These are phyloP conservation scores for Pleurozium schreberi DNA, from an alignment of 225 moss, liverwort and hornwort genomes.

Conservation along the genomic window DNA sequence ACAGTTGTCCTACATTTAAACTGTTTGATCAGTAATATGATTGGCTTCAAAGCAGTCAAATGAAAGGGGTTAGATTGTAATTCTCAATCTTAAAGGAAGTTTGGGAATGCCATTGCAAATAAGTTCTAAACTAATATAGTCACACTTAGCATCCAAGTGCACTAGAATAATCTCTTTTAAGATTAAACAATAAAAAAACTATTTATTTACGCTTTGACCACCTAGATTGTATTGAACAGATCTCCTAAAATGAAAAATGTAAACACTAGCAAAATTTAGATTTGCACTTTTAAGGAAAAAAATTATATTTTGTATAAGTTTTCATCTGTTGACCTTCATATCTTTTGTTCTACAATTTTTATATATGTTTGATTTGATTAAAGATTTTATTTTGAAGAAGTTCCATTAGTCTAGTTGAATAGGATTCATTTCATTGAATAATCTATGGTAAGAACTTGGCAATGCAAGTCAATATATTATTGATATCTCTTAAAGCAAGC, in stretches of 20 bases:
- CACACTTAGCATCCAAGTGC: background rate
- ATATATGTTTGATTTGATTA: background rate
- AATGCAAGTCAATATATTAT: too few relatives aligned
- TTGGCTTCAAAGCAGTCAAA: rapidly evolving
- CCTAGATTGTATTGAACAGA: rapidly evolving
- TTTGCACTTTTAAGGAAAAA: rapidly evolving
- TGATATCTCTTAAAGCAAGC: too few relatives aligned
- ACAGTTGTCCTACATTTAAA: background rate
- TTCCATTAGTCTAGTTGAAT: too few relatives aligned
- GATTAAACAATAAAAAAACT: background rate
- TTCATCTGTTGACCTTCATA: background rate
- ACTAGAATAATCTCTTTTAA: rapidly evolving
- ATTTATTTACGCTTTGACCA: background rate
- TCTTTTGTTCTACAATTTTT: background rate
- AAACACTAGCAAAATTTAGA: background rate
- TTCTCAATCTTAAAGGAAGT: background rate
- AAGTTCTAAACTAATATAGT: background rate
- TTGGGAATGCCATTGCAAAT: background rate
- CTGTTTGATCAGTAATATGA: rapidly evolving
- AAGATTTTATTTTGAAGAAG: background rate
- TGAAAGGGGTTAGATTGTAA: rapidly evolving
- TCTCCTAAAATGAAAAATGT: rapidly evolving
- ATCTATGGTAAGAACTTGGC: too few relatives aligned
- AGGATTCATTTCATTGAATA: too few relatives aligned
- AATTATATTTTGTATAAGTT: background rate